Evolutionary conservation across 2,329 filamentous ascomycete genomes (phyloP).

Genomic region (Sarocladiaceae sp.): DNA sequence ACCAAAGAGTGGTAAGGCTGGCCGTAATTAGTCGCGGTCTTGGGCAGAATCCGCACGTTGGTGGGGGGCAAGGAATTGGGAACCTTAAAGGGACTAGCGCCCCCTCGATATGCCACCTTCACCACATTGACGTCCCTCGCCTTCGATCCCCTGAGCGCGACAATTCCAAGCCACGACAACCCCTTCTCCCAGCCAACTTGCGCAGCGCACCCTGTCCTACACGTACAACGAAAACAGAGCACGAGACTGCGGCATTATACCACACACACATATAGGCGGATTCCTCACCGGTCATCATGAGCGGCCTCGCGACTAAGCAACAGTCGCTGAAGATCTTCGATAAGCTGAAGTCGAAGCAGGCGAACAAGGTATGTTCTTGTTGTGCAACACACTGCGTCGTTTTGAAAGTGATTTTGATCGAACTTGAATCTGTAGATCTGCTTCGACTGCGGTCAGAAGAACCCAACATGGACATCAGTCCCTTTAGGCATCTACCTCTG

Average conservation of each 20-base stretch:
- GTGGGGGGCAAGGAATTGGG: conserved; percentile 20
- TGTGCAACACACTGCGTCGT: not conserved
- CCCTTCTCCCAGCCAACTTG: conserved; percentile 2
- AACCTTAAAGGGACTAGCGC: conserved; percentile 30
- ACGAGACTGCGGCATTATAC: not conserved
- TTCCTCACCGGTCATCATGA: conserved; percentile 44
- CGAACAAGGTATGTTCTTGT: conserved; percentile 76
- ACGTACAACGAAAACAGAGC: too few species aligned
- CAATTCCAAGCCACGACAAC: conserved; percentile 13
- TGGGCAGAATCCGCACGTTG: conserved; percentile 27
- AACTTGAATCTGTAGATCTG: conserved; percentile 63
- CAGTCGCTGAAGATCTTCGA: conserved; percentile 97
- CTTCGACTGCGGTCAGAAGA: conserved; percentile 97
- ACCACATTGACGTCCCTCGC: conserved; percentile 27
- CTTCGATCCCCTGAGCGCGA: conserved; percentile 30
- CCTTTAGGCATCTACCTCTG: conserved; percentile 97
- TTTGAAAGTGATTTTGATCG: conserved; percentile 10
- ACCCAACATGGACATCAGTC: conserved; percentile 97
- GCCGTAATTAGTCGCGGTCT: conserved; percentile 28
- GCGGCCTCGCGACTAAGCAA: conserved; percentile 76
- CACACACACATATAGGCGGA: not conserved
- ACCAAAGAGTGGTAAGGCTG: too few species aligned
- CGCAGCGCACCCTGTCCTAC: not conserved
- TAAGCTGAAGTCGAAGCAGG: conserved; percentile 89
- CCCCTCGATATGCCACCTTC: conserved; percentile 37